Evolutionary conservation across 495 filamentous ascomycete species (phyloP).

Genomic region (Hapsidospora chrysogenum): DNA sequence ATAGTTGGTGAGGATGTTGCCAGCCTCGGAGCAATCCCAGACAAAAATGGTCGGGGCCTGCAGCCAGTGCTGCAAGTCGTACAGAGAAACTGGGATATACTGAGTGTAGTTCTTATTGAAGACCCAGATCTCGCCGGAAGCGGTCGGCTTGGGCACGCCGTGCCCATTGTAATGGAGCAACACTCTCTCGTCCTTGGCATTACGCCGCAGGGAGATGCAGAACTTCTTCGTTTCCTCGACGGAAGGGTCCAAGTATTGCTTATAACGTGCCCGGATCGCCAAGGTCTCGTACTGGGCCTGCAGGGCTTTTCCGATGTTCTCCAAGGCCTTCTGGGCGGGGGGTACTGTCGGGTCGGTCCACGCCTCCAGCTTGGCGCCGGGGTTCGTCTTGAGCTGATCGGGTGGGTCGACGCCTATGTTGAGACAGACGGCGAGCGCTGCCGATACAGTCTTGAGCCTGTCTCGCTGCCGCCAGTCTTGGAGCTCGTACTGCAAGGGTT

Average conservation of each 20-base stretch:
- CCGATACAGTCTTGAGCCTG: conserved; percentile 88
- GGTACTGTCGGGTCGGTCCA: conserved; percentile 86
- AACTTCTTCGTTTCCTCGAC: conserved; percentile 96
- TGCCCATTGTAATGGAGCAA: conserved; percentile 98
- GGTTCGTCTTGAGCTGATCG: conserved; percentile 84
- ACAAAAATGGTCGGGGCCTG: conserved; percentile 92
- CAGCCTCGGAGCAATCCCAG: conserved; percentile 92
- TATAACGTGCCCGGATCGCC: conserved; percentile 86
- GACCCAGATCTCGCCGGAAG: conserved; percentile 96
- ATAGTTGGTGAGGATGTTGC: conserved; percentile 88
- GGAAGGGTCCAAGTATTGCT: conserved; percentile 88
- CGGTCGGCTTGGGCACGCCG: conserved; percentile 90
- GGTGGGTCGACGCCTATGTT: conserved; percentile 97
- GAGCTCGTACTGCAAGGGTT: conserved; percentile 37
- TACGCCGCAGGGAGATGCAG: conserved; percentile 70
- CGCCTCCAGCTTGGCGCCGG: conserved; percentile 83
- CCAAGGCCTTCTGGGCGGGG: conserved; percentile 68
- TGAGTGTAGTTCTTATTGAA: conserved; percentile 98
- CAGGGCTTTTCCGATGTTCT: conserved; percentile 87
- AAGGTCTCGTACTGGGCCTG: conserved; percentile 92
- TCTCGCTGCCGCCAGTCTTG: conserved; percentile 97
- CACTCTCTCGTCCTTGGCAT: conserved; percentile 88
- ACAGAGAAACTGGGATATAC: conserved; percentile 93
- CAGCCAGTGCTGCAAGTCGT: conserved; percentile 91
- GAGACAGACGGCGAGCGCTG: conserved; percentile 81